Percentiles rank a stretch among this genome's conserved stretches.
These are phyloP conservation scores for Hepatocystis sp. DNA, from an alignment of 169 alveolate species.

Conservation along the genomic window DNA sequence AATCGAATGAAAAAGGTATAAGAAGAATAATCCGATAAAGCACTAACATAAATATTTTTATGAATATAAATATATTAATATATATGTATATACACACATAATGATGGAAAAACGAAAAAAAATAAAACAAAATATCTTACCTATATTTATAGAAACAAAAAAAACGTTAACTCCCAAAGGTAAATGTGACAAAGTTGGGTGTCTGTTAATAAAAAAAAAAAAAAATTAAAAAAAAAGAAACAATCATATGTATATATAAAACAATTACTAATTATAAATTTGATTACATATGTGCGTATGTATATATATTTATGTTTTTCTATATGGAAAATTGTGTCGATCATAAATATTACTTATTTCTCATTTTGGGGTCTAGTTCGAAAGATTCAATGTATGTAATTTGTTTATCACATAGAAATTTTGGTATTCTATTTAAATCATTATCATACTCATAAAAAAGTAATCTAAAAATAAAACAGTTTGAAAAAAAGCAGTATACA, in stretches of 20 bases:
- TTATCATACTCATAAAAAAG: constrained; percentile 42
- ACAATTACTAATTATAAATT: not conserved
- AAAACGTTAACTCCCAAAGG: constrained; percentile 55
- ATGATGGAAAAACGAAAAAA: not conserved
- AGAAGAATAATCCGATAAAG: too few relatives aligned
- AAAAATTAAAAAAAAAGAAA: not conserved
- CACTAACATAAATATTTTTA: too few relatives aligned
- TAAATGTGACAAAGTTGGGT: constrained; percentile 25
- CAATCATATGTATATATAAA: not conserved
- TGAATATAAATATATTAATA: not conserved
- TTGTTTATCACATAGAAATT: constrained; percentile 31
- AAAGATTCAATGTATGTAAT: constrained; percentile 59
- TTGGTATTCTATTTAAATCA: constrained; percentile 42
- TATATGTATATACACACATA: not conserved
- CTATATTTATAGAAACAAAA: constrained; percentile 41
- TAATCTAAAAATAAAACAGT: constrained; percentile 6
- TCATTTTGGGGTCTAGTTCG: constrained; percentile 42
- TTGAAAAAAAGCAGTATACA: not conserved
- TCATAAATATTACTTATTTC: constrained; percentile 66
- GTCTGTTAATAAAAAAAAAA: constrained; percentile 2
- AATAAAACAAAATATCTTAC: not conserved
- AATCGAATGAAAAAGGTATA: not conserved
- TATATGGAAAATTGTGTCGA: too few relatives aligned
- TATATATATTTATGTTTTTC: not conserved
- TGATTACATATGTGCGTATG: not conserved